These are phyloP conservation scores for Paratrypanosoma confusum DNA, from an alignment of 208 protist genomes.

Conservation along the genomic window DNA sequence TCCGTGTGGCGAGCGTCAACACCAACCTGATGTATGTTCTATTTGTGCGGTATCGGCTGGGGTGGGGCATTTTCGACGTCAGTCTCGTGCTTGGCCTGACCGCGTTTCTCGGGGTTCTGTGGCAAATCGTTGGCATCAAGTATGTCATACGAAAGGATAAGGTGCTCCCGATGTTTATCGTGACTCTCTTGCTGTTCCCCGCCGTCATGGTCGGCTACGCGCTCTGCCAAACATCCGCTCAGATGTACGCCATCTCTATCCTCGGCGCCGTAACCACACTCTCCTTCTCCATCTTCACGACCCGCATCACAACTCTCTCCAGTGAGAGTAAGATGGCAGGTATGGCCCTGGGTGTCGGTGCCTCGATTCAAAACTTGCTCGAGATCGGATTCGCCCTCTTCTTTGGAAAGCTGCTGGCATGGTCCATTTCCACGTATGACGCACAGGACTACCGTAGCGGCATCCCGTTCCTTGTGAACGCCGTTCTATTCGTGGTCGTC, in stretches of 20 bases:
- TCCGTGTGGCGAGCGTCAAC: slow-evolving; percentile 30
- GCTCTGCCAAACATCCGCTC: slow-evolving; percentile 7
- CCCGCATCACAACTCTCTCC: slow-evolving; percentile 18
- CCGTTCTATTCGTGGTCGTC: slow-evolving; percentile 7
- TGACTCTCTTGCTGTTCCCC: slow-evolving; percentile 8
- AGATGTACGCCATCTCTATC: slow-evolving; percentile 18
- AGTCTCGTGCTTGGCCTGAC: slow-evolving; percentile 18
- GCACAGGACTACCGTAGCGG: slow-evolving; percentile 12
- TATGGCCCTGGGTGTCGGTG: slow-evolving; percentile 22
- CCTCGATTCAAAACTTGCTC: slow-evolving; percentile 19
- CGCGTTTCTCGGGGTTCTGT: slow-evolving; percentile 12
- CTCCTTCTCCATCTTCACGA: slow-evolving; percentile 21
- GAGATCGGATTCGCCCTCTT: slow-evolving; percentile 21
- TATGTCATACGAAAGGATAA: slow-evolving; percentile 15
- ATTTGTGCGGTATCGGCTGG: slow-evolving; percentile 24
- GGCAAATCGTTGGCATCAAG: slow-evolving; percentile 20
- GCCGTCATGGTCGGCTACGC: slow-evolving; percentile 9
- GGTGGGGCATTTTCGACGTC: slow-evolving; percentile 18
- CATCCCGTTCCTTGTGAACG: slow-evolving; percentile 29
- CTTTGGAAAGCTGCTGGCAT: slow-evolving; percentile 19
- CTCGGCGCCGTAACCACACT: slow-evolving; percentile 9
- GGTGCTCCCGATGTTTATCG: slow-evolving; percentile 15
- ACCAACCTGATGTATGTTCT: slow-evolving; percentile 33
- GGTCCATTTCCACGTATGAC: slow-evolving; percentile 15
- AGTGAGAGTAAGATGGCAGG: slow-evolving; percentile 17